Evolutionary conservation across 2,329 filamentous ascomycete species (phyloP).

Genomic region (Didymella pomorum): DNA sequence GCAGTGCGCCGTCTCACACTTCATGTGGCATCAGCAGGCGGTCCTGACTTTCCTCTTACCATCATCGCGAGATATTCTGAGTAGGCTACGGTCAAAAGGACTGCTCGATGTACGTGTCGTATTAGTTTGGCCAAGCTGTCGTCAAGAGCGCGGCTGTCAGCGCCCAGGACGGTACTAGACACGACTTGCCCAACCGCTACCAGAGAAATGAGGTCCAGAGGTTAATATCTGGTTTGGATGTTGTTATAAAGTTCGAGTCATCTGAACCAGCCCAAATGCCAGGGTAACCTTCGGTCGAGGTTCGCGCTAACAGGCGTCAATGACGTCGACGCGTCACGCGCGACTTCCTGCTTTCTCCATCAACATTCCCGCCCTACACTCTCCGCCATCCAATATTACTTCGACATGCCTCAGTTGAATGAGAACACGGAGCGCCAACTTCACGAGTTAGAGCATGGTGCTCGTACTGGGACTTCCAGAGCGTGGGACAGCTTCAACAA

Average conservation of each 20-base stretch:
- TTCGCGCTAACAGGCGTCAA: neutral
- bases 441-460: constrained; percentile 57
- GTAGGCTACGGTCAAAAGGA: neutral
- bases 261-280: neutral
- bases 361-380: neutral
- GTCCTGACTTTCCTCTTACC: neutral
- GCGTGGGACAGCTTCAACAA: constrained; percentile 72
- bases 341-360: neutral
- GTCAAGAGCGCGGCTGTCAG: neutral
- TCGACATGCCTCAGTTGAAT: constrained; percentile 42
- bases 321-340: constrained; percentile 12
- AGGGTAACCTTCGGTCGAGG: neutral
- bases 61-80: neutral
- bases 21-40: neutral
- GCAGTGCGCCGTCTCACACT: neutral
- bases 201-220: neutral
- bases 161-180: no score
- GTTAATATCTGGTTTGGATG: no score
- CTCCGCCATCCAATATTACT: no score
- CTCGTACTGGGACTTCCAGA: constrained; percentile 55
- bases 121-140: neutral
- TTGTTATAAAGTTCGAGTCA: neutral
- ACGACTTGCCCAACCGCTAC: neutral
- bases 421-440: constrained; percentile 53
- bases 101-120: neutral